These are phyloP conservation scores for Begonia peltatifolia DNA, from an alignment of 306 rosid species.

Conservation along the genomic window DNA sequence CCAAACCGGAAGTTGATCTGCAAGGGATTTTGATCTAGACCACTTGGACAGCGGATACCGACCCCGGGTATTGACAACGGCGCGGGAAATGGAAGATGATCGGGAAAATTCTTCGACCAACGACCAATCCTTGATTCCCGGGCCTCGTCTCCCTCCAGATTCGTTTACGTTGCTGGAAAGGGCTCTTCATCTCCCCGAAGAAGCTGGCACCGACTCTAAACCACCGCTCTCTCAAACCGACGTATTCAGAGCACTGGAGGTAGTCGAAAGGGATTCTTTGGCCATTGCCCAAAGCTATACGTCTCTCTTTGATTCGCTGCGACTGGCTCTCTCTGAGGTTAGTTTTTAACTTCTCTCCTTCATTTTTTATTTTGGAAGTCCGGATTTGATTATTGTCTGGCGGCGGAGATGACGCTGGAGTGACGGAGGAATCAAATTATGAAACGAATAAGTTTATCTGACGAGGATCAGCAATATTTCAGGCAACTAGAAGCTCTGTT, in stretches of 20 bases:
- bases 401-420: conserved; percentile 6
- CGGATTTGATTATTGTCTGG: not conserved
- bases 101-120: conserved; percentile 8
- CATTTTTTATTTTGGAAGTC: not conserved
- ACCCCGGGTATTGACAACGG: too few species aligned
- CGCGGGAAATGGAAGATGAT: conserved; percentile 20
- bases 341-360: not conserved
- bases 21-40: not conserved
- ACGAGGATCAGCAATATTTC: conserved; percentile 7
- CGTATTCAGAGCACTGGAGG: conserved; percentile 47
- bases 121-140: conserved; percentile 23
- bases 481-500: conserved; percentile 58
- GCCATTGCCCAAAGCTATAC: conserved; percentile 65
- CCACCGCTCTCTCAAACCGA: conserved; percentile 23
- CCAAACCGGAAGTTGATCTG: too few species aligned
- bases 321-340: conserved; percentile 59
- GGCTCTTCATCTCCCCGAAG: not conserved
- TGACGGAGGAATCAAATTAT: not conserved
- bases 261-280: conserved; percentile 65
- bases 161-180: not conserved
- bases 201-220: conserved; percentile 13
- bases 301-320: conserved; percentile 72
- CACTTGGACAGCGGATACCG: too few species aligned
- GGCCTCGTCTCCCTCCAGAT: conserved; percentile 3
- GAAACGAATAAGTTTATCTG: not conserved